Conservation (phyloP, 805 yeast genomes). For the Lachancea mirantina region DNA sequence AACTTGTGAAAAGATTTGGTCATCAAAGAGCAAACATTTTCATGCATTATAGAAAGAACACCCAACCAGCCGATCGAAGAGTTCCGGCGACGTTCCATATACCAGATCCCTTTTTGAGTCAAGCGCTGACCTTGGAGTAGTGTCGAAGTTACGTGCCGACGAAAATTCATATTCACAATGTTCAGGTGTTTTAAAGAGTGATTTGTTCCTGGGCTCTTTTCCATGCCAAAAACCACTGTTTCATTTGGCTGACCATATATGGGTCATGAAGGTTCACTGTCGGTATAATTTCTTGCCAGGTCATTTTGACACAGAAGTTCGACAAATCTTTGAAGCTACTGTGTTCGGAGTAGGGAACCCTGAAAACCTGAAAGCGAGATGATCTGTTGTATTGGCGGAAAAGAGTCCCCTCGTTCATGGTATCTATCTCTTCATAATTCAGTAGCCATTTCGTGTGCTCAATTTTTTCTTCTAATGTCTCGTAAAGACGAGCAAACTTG, state of each 20-base stretch:
- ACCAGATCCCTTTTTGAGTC: constrained; percentile 19
- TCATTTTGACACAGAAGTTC: constrained; percentile 49
- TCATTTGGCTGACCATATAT: constrained; percentile 23
- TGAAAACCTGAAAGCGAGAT: constrained; percentile 41
- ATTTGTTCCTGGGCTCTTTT: constrained; percentile 7
- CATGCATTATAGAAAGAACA: constrained; percentile 22
- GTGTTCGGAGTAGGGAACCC: constrained; percentile 90
- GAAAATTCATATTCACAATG: background rate
- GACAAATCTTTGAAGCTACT: constrained; percentile 79
- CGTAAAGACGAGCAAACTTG: constrained; percentile 11
- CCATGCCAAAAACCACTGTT: constrained; percentile 34
- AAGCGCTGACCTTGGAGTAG: constrained; percentile 7
- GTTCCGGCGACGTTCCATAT: constrained; percentile 23
- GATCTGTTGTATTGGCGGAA: constrained; percentile 29
- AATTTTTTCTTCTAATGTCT: constrained; percentile 13
- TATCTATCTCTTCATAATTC: constrained; percentile 9
- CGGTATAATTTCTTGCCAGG: constrained; percentile 55
- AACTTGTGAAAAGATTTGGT: constrained; percentile 39
- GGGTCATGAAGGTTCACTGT: constrained; percentile 52
- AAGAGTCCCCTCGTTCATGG: constrained; percentile 15
- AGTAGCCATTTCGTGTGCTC: constrained; percentile 14
- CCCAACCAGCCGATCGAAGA: constrained; percentile 26
- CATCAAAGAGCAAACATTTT: constrained; percentile 24
- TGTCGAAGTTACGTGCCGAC: background rate
- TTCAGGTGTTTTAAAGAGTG: background rate